phyloP scores from a whole-genome alignment of 2,329 filamentous ascomycete genomes.

The Didymellaceae sp. region DNA sequence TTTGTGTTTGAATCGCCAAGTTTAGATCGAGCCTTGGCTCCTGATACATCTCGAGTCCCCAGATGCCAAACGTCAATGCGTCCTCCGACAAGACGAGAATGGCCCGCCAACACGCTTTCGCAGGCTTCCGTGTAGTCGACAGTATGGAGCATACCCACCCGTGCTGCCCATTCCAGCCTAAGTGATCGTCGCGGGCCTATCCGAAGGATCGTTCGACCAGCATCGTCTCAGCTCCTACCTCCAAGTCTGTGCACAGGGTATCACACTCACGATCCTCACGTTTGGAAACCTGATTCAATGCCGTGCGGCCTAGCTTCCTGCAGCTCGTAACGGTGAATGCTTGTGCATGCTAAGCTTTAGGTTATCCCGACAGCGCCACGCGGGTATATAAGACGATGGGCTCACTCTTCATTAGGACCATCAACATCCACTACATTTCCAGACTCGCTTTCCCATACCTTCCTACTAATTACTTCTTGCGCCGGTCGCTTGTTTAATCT shows the following conservation, averaged over 20 bases:
- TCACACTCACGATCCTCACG: constrained; percentile 27
- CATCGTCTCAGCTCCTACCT: constrained; percentile 33
- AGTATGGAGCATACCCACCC: constrained; percentile 30
- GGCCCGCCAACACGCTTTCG: constrained; percentile 25
- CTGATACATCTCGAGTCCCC: constrained; percentile 36
- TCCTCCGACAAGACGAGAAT: constrained; percentile 26
- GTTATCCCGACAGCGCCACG: not conserved
- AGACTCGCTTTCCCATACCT: constrained; percentile 37
- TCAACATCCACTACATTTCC: constrained; percentile 41
- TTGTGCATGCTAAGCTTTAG: constrained; percentile 43
- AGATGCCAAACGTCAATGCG: constrained; percentile 44
- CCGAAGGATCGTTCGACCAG: constrained; percentile 34
- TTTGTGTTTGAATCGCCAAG: constrained; percentile 36
- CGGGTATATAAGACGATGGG: constrained; percentile 37
- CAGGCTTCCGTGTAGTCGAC: constrained; percentile 12
- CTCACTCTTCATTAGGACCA: constrained; percentile 23
- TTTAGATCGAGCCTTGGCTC: constrained; percentile 28
- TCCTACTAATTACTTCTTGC: constrained; percentile 42
- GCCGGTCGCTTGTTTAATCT: constrained; percentile 46
- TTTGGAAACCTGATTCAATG: constrained; percentile 20
- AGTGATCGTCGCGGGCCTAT: constrained; percentile 14
- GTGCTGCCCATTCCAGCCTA: constrained; percentile 19
- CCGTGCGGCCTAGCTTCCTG: constrained; percentile 10
- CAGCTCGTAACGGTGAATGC: constrained; percentile 27
- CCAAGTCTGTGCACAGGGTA: constrained; percentile 26